phyloP scores from a whole-genome alignment of 176 grass and related monocot species.

The Avena sativa region DNA sequence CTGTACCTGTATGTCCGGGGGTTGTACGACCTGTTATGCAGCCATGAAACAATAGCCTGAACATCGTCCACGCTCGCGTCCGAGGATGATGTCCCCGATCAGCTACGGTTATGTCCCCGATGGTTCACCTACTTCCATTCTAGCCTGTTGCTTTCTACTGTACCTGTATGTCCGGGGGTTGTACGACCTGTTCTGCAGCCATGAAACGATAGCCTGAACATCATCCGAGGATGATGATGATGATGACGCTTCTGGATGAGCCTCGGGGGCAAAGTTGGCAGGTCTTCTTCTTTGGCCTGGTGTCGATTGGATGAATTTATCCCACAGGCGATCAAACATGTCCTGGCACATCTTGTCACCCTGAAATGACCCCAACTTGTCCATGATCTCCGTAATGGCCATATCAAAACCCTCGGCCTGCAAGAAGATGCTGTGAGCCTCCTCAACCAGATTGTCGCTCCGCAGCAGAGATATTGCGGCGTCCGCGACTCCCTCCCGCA shows the following conservation, averaged over 20 bases:
- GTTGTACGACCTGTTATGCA: constrained; percentile 46
- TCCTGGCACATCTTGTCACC: not conserved
- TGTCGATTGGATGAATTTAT: not conserved
- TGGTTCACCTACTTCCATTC: no score
- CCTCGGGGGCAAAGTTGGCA: not conserved
- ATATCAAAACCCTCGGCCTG: not conserved
- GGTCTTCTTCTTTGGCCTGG: not conserved
- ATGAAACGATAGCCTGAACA: constrained; percentile 42
- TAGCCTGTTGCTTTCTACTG: no score
- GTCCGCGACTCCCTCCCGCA: constrained; percentile 43
- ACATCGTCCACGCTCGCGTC: constrained; percentile 31
- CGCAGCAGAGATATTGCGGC: constrained; percentile 41
- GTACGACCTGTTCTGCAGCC: constrained; percentile 49
- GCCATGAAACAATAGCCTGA: constrained; percentile 44
- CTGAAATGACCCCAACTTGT: not conserved
- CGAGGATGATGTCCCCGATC: not conserved
- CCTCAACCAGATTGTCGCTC: constrained; percentile 26
- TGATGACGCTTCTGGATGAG: not conserved
- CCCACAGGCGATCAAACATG: constrained; percentile 18
- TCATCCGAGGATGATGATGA: constrained; percentile 11
- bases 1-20: constrained; percentile 37
- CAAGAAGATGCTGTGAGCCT: constrained; percentile 38
- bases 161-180: constrained; percentile 42
- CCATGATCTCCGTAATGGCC: constrained; percentile 22
- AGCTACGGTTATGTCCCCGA: no score